Percentiles rank a stretch among this genome's conserved stretches.
Conservation (phyloP, 441 rosid species). For the Arabidopsis lyrata region DNA sequence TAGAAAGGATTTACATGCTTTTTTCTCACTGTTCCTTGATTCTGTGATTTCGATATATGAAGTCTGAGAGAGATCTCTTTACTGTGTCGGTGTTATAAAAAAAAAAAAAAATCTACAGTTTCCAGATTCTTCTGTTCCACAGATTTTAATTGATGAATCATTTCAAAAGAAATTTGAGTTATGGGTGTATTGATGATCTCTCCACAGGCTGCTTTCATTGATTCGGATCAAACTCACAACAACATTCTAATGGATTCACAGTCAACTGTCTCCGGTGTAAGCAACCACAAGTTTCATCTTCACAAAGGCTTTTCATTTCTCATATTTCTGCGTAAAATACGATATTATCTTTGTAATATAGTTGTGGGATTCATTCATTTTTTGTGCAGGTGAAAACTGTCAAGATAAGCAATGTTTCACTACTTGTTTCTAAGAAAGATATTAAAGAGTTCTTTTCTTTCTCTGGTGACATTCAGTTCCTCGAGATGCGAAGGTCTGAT, state of each 20-base stretch:
- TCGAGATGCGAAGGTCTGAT: conserved; percentile 66
- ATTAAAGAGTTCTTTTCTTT: conserved; percentile 71
- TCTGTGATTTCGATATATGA: not conserved
- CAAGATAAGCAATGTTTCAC: conserved; percentile 67
- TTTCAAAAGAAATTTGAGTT: not conserved
- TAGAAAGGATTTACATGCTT: not conserved
- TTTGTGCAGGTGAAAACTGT: conserved; percentile 65
- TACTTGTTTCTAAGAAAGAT: conserved; percentile 52
- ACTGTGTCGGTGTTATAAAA: conserved; percentile 9
- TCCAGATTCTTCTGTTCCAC: conserved; percentile 9
- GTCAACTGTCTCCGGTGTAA: conserved; percentile 57
- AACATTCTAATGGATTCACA: conserved; percentile 50
- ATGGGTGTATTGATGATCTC: conserved; percentile 16
- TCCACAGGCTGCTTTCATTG: conserved; percentile 44
- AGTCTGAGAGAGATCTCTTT: conserved; percentile 23
- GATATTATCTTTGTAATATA: not conserved
- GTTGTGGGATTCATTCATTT: not conserved
- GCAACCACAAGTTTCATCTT: conserved; percentile 18
- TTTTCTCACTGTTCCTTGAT: not conserved
- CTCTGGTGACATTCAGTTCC: conserved; percentile 66
- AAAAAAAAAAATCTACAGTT: conserved; percentile 9
- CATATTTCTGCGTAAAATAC: not conserved
- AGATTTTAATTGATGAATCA: not conserved
- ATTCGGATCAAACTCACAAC: conserved; percentile 44
- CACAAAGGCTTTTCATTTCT: not conserved